A percentile compares a stretch with the other conserved stretches of the same genome.
These are phyloP conservation scores for Medicago ruthenica DNA, from an alignment of 306 rosid genomes.

Conservation along the genomic window DNA sequence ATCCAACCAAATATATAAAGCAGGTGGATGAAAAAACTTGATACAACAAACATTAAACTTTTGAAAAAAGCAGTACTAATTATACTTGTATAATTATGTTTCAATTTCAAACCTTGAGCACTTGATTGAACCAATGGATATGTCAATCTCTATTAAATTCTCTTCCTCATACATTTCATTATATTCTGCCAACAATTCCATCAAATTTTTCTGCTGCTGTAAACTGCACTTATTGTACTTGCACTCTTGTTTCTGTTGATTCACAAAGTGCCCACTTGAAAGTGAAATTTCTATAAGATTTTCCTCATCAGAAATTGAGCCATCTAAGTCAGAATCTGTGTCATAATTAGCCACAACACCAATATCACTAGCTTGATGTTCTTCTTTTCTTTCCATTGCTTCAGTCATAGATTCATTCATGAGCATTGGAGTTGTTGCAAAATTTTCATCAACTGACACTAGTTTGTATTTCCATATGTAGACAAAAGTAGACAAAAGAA, in stretches of 20 bases:
- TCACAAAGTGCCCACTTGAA: constrained; percentile 66
- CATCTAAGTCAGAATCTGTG: constrained; percentile 62
- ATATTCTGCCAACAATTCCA: constrained; percentile 78
- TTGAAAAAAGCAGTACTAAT: background rate
- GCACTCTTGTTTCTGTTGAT: constrained; percentile 42
- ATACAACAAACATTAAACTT: constrained; percentile 16
- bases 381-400: constrained; percentile 45
- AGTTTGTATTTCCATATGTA: constrained; percentile 50
- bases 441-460: constrained; percentile 35
- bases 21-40: constrained; percentile 44
- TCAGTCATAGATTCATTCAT: constrained; percentile 25
- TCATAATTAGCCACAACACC: constrained; percentile 25
- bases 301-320: constrained; percentile 93
- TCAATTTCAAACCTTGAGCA: constrained; percentile 89
- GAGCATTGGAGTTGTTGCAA: constrained; percentile 28
- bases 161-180: constrained; percentile 87
- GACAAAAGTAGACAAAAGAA: constrained; percentile 56
- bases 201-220: constrained; percentile 43
- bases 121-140: constrained; percentile 94
- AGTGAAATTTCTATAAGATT: constrained; percentile 90
- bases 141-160: constrained; percentile 90
- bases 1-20: constrained; percentile 47
- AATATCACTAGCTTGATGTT: constrained; percentile 1
- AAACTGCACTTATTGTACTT: background rate
- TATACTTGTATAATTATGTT: constrained; percentile 47